A percentile compares a stretch with the other conserved stretches of the same genome.
phyloP scores from a whole-genome alignment of 805 yeast genomes.

The Candida chauliodis region DNA sequence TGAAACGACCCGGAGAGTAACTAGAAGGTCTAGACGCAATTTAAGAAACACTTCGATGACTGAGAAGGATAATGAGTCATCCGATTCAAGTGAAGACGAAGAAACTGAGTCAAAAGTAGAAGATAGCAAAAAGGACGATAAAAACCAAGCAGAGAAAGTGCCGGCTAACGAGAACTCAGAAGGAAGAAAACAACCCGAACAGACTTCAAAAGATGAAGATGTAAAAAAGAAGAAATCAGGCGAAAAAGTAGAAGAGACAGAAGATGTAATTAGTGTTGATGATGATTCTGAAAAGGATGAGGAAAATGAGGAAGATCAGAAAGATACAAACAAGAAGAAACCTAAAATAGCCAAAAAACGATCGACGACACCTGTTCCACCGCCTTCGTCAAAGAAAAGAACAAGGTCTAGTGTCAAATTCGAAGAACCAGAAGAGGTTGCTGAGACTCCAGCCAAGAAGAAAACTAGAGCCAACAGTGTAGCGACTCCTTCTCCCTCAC shows the following conservation, averaged over 20 bases:
- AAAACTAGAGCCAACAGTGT: background rate
- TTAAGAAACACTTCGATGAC: constrained; percentile 4
- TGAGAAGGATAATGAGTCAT: constrained; percentile 11
- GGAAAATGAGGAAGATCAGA: constrained; percentile 8
- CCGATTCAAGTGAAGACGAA: constrained; percentile 13
- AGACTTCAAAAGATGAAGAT: no score
- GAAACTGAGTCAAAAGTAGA: constrained; percentile 4
- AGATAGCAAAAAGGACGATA: constrained; percentile 9
- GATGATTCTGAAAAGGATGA: constrained; percentile 12
- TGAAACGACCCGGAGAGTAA: constrained; percentile 3
- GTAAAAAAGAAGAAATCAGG: no score
- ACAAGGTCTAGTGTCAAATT: constrained; percentile 10
- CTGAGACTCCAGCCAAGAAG: constrained; percentile 5
- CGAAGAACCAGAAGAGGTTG: constrained; percentile 6
- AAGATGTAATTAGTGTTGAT: constrained; percentile 7
- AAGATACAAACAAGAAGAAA: background rate
- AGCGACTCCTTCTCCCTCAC: background rate
- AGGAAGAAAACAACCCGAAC: no score
- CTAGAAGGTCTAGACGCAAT: constrained; percentile 11
- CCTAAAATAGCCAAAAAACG: background rate
- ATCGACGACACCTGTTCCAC: constrained; percentile 1
- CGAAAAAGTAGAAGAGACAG: no score
- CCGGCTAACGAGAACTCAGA: no score
- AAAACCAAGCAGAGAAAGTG: no score
- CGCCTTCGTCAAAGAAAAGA: constrained; percentile 8